A percentile compares a stretch with the other conserved stretches of the same genome.
These are phyloP conservation scores for Thelephora ganbajun DNA, from an alignment of 768 basidiomycete species.

Conservation along the genomic window DNA sequence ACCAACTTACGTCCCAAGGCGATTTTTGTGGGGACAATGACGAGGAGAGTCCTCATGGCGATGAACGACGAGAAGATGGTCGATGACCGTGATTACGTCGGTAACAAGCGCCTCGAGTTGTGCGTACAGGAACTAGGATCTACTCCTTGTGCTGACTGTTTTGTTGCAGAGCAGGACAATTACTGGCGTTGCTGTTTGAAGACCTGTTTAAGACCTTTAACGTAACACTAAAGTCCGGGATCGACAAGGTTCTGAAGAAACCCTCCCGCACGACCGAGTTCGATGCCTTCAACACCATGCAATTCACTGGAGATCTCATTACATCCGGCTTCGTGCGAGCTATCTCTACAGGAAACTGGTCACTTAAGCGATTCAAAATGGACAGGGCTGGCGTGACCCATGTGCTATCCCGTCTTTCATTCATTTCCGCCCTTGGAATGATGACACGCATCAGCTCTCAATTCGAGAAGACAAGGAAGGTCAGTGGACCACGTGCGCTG, in stretches of 20 bases:
- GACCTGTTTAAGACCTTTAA: constrained; percentile 99
- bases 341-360: constrained; percentile 99
- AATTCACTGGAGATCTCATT: constrained; percentile 92
- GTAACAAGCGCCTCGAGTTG: constrained; percentile 97
- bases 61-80: constrained; percentile 96
- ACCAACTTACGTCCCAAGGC: constrained; percentile 89
- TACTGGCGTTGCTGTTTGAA: constrained; percentile 91
- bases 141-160: constrained; percentile 3
- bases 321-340: constrained; percentile 93
- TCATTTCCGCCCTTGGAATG: constrained; percentile 97
- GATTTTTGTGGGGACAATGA: constrained; percentile 97
- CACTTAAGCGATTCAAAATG: constrained; percentile 98
- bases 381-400: constrained; percentile 98
- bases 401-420: constrained; percentile 87
- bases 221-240: constrained; percentile 83
- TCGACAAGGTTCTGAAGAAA: constrained; percentile 96
- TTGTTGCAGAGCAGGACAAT: constrained; percentile 71
- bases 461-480: constrained; percentile 98
- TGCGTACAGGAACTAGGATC: constrained; percentile 26
- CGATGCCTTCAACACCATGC: constrained; percentile 89
- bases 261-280: constrained; percentile 88
- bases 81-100: constrained; percentile 97
- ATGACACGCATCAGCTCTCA: constrained; percentile 99
- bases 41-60: constrained; percentile 87
- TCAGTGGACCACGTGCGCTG: constrained; percentile 90